Percentiles rank a stretch among this genome's conserved stretches.
Conservation (phyloP, 805 yeast genomes). For the Grigorovia jiainica region DNA sequence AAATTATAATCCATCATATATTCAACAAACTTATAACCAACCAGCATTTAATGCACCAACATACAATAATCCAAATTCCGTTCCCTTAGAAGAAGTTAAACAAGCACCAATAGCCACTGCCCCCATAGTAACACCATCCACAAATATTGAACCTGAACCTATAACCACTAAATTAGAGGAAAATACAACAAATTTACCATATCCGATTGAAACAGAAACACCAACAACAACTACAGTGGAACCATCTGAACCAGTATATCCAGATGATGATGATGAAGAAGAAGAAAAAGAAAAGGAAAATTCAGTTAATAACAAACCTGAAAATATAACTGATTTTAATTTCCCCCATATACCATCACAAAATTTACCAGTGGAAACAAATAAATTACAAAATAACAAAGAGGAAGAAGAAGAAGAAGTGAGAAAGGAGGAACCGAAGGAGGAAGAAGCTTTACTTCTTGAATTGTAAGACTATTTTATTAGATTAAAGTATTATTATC, state of each 20-base stretch:
- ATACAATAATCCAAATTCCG: background rate
- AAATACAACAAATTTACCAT: background rate
- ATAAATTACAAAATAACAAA: background rate
- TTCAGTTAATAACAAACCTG: background rate
- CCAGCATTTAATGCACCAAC: background rate
- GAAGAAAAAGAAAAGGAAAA: background rate
- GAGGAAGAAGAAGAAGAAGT: slow-evolving; percentile 7
- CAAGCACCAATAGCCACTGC: too few relatives aligned
- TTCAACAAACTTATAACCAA: slow-evolving; percentile 1
- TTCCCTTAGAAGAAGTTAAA: background rate
- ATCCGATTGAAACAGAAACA: slow-evolving; percentile 1
- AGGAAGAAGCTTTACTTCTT: slow-evolving; percentile 21
- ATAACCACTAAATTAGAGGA: background rate
- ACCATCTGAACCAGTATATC: slow-evolving; percentile 25
- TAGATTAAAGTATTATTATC: background rate
- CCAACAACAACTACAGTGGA: background rate
- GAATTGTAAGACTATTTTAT: slow-evolving; percentile 20
- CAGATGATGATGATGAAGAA: slow-evolving; percentile 17
- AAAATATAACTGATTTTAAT: slow-evolving; percentile 29
- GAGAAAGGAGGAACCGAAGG: slow-evolving; percentile 13
- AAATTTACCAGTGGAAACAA: slow-evolving; percentile 11
- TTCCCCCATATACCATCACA: slow-evolving; percentile 35
- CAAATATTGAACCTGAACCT: background rate
- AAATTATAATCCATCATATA: slow-evolving; percentile 6
- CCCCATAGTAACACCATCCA: background rate